phyloP scores from a whole-genome alignment of 1,139 yeast genomes.

The Yamadazyma blattariae region DNA sequence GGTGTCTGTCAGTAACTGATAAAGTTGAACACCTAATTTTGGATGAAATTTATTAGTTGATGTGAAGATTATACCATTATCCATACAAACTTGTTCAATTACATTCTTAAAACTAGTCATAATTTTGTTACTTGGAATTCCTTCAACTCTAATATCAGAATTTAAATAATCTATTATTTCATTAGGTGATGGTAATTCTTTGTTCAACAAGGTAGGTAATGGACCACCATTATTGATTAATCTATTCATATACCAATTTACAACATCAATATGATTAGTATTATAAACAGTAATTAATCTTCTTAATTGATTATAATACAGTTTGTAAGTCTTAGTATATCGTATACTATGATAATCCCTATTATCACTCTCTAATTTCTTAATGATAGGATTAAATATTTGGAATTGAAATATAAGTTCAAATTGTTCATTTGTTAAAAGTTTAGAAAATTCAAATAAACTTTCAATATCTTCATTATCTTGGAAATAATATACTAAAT shows the following conservation, averaged over 20 bases:
- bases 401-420: slow-evolving; percentile 23
- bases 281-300: neutral
- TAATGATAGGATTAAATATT: slow-evolving; percentile 25
- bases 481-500: slow-evolving; percentile 2
- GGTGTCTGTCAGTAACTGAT: slow-evolving; percentile 14
- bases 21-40: slow-evolving; percentile 23
- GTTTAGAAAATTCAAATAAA: neutral
- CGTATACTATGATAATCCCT: neutral
- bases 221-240: slow-evolving; percentile 10
- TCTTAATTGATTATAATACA: slow-evolving; percentile 15
- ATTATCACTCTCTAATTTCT: slow-evolving; percentile 14
- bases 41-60: slow-evolving; percentile 17
- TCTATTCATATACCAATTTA: slow-evolving; percentile 27
- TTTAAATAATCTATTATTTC: slow-evolving; percentile 2
- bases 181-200: slow-evolving; percentile 1
- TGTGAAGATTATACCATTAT: slow-evolving; percentile 22
- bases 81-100: slow-evolving; percentile 27
- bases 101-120: slow-evolving; percentile 39
- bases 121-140: slow-evolving; percentile 30
- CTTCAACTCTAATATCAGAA: slow-evolving; percentile 16
- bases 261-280: slow-evolving; percentile 6
- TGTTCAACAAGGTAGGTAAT: slow-evolving; percentile 2
- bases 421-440: slow-evolving; percentile 5
- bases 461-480: neutral
- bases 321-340: slow-evolving; percentile 10